Percentiles rank a stretch among this genome's conserved stretches.
Evolutionary conservation across 2,329 filamentous ascomycete species (phyloP).

Genomic region (Neofusicoccum cordaticola): DNA sequence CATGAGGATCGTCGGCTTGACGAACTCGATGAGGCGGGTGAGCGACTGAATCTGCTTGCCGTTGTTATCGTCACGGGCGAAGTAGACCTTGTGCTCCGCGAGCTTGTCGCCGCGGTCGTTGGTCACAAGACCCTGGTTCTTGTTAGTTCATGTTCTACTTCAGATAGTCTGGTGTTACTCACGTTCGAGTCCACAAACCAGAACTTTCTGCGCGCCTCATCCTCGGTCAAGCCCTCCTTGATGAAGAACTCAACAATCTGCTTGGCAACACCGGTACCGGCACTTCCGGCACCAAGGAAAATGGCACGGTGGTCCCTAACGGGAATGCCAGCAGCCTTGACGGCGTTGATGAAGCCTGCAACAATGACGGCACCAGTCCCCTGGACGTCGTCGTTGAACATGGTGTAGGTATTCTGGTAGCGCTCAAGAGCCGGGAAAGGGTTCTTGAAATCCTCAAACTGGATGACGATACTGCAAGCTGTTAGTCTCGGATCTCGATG

Average conservation of each 20-base stretch:
- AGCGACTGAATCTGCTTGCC: conserved; percentile 71
- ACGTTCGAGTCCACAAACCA: conserved; percentile 92
- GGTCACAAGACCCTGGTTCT: conserved; percentile 71
- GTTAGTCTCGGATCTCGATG: conserved; percentile 28
- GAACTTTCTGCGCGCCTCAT: conserved; percentile 86
- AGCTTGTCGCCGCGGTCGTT: conserved; percentile 89
- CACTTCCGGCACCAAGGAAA: conserved; percentile 93
- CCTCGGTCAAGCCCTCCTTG: conserved; percentile 82
- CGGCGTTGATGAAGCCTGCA: conserved; percentile 71
- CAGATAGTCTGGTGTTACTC: background rate
- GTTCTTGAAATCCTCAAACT: conserved; percentile 98
- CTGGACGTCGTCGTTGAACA: conserved; percentile 99
- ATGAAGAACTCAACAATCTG: conserved; percentile 98
- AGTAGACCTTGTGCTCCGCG: conserved; percentile 79
- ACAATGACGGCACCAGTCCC: conserved; percentile 94
- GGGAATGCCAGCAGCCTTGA: conserved; percentile 81
- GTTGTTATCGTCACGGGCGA: conserved; percentile 63
- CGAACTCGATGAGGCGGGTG: conserved; percentile 88
- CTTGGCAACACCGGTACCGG: conserved; percentile 95
- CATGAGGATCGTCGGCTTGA: conserved; percentile 91
- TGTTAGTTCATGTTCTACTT: background rate
- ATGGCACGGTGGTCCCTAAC: conserved; percentile 89
- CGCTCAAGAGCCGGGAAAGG: conserved; percentile 91
- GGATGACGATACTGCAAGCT: conserved; percentile 64
- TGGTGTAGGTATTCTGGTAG: conserved; percentile 84